A percentile compares a stretch with the other conserved stretches of the same genome.
Conservation (phyloP, 163 green algal genomes). For the Scenedesmus sp. region DNA sequence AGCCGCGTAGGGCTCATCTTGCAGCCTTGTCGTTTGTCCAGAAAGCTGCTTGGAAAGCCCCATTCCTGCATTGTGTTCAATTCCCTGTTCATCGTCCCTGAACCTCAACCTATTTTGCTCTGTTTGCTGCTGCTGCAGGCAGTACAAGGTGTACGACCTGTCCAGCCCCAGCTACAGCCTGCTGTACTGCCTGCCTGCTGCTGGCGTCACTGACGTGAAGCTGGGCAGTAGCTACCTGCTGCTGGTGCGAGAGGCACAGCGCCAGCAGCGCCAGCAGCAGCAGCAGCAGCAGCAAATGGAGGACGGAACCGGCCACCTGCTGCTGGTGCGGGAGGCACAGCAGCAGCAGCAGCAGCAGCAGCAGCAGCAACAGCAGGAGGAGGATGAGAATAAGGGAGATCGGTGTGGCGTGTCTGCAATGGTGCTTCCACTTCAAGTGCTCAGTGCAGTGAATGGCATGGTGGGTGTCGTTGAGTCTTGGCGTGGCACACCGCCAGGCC, state of each 20-base stretch:
- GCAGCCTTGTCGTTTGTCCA: too few species aligned
- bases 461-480: not conserved
- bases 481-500: not conserved
- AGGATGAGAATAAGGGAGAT: not conserved
- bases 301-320: not conserved
- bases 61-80: too few species aligned
- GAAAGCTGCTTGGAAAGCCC: too few species aligned
- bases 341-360: not conserved
- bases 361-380: not conserved
- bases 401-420: too few species aligned
- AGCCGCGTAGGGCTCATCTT: too few species aligned
- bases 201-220: constrained; percentile 38
- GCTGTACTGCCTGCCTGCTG: constrained; percentile 36
- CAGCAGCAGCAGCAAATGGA: not conserved
- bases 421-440: not conserved
- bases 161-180: constrained; percentile 23
- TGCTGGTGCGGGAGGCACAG: not conserved
- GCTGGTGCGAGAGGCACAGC: not conserved
- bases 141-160: constrained; percentile 42
- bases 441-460: constrained; percentile 17
- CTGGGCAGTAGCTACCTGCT: constrained; percentile 16
- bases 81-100: too few species aligned
- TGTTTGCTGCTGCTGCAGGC: not conserved
- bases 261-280: not conserved
- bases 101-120: not conserved